A percentile compares a stretch with the other conserved stretches of the same genome.
Conservation (phyloP, 2,329 filamentous ascomycete species). For the Epichloe sibirici region DNA sequence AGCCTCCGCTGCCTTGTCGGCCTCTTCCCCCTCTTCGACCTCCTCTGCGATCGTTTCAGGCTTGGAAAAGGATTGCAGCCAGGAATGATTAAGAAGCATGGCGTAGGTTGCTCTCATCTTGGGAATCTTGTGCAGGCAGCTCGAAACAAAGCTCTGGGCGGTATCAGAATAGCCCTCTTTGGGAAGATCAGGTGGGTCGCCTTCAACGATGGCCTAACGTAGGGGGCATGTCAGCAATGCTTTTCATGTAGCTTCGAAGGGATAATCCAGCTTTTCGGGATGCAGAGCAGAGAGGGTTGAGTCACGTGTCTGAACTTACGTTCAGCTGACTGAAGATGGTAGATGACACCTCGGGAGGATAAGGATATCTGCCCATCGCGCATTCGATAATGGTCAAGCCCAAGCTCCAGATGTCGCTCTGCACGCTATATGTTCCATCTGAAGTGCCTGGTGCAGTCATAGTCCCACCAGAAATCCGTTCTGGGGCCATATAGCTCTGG, state of each 20-base stretch:
- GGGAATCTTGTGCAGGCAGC: conserved; percentile 86
- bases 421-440: conserved; percentile 88
- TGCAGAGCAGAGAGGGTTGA: neutral
- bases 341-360: conserved; percentile 92
- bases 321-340: conserved; percentile 97
- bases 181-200: conserved; percentile 84
- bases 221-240: conserved; percentile 4
- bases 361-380: conserved; percentile 86
- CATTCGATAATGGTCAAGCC: conserved; percentile 93
- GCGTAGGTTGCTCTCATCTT: conserved; percentile 88
- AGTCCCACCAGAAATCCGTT: conserved; percentile 81
- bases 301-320: conserved; percentile 42
- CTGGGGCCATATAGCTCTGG: conserved; percentile 98
- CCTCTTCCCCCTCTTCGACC: conserved; percentile 48
- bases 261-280: no score
- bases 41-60: conserved; percentile 64
- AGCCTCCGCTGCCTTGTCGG: conserved; percentile 29
- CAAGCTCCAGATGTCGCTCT: conserved; percentile 95
- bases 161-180: conserved; percentile 63
- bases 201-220: conserved; percentile 84
- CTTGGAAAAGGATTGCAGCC: conserved; percentile 66
- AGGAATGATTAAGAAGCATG: conserved; percentile 78
- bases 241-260: neutral
- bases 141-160: conserved; percentile 76
- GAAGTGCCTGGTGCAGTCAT: conserved; percentile 56